Percentiles rank a stretch among this genome's conserved stretches.
Conservation (phyloP, 1,139 yeast genomes). For the Pichia cactophila region DNA sequence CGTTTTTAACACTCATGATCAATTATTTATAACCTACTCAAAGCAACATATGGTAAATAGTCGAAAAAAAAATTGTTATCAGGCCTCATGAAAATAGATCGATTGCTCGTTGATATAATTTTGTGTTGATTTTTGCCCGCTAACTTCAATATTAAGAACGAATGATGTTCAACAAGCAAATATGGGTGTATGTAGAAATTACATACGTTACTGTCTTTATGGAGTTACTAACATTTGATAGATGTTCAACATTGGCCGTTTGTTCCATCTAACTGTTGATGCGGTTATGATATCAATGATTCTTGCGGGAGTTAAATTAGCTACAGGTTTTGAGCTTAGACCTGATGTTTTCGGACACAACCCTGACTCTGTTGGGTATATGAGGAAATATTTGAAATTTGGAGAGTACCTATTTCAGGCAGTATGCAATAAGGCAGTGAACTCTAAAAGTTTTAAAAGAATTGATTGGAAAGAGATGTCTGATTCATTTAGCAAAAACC, state of each 20-base stretch:
- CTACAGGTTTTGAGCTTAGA: conserved; percentile 44
- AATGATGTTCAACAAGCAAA: not conserved
- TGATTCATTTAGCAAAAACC: conserved; percentile 7
- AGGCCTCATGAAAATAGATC: no score
- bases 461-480: conserved; percentile 12
- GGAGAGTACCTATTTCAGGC: conserved; percentile 25
- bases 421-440: conserved; percentile 10
- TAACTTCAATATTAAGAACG: no score
- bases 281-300: conserved; percentile 53
- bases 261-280: conserved; percentile 52
- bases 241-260: conserved; percentile 34
- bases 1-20: not conserved
- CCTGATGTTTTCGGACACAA: conserved; percentile 37
- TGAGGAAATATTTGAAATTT: conserved; percentile 37
- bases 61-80: no score
- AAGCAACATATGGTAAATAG: no score
- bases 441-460: conserved; percentile 7
- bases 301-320: conserved; percentile 57
- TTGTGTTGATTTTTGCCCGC: no score
- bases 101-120: not conserved
- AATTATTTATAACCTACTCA: no score
- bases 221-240: not conserved
- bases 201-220: not conserved
- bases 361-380: conserved; percentile 47
- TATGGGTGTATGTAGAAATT: not conserved